Percentiles rank a stretch among this genome's conserved stretches.
Conservation (phyloP, 495 filamentous ascomycete species). For the Achaetomiella virescens region DNA sequence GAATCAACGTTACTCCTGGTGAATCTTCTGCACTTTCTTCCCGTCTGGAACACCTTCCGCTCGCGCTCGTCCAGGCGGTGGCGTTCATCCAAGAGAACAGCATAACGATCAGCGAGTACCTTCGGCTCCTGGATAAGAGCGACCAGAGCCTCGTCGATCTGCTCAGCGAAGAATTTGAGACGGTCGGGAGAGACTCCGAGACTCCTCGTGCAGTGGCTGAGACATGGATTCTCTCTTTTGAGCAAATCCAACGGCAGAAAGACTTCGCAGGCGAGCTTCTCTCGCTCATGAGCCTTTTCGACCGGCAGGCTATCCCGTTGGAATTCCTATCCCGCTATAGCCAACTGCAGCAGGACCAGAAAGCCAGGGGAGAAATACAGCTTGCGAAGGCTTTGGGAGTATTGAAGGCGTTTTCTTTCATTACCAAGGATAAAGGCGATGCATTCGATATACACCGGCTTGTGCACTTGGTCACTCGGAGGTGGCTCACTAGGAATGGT, state of each 20-base stretch:
- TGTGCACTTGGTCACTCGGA: slow-evolving; percentile 41
- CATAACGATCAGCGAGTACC: slow-evolving; percentile 27
- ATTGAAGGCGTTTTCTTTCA: slow-evolving; percentile 38
- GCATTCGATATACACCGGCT: slow-evolving; percentile 40
- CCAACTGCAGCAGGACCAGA: slow-evolving; percentile 8
- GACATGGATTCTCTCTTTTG: slow-evolving; percentile 38
- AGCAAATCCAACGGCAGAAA: slow-evolving; percentile 33
- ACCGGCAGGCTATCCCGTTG: slow-evolving; percentile 38
- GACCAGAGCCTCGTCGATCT: slow-evolving; percentile 22
- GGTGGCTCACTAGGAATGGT: slow-evolving; percentile 35
- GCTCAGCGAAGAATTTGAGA: slow-evolving; percentile 21
- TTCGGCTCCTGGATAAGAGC: slow-evolving; percentile 26
- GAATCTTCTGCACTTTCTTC: slow-evolving; percentile 27
- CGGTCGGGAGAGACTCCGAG: slow-evolving; percentile 24
- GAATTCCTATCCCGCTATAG: slow-evolving; percentile 26
- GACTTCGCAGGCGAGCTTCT: slow-evolving; percentile 38
- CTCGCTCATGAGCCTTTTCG: slow-evolving; percentile 40
- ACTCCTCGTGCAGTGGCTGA: slow-evolving; percentile 28
- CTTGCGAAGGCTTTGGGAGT: slow-evolving; percentile 33
- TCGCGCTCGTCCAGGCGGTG: slow-evolving; percentile 46
- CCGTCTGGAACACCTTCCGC: slow-evolving; percentile 36
- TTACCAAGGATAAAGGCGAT: slow-evolving; percentile 21
- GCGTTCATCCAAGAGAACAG: slow-evolving; percentile 42
- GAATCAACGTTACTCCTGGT: not conserved
- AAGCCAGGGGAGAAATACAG: slow-evolving; percentile 13